These are phyloP conservation scores for Ilyonectria sp. DNA, from an alignment of 2,329 filamentous ascomycete species.

Conservation along the genomic window DNA sequence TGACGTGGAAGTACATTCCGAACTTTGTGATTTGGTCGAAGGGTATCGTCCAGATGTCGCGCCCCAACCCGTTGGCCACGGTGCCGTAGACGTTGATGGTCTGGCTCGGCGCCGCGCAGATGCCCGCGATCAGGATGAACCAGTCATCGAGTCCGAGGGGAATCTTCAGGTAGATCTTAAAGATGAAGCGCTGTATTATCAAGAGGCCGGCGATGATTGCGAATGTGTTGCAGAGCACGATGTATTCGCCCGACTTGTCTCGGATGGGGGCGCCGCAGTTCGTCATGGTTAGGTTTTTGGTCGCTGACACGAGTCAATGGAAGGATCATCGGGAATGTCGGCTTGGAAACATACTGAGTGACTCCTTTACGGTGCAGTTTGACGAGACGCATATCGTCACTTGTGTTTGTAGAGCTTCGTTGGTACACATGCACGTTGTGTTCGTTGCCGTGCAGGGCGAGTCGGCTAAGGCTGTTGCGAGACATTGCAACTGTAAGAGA, in stretches of 20 bases:
- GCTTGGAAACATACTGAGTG: constrained; percentile 47
- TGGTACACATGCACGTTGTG: constrained; percentile 52
- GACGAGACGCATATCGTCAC: constrained; percentile 48
- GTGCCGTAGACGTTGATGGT: constrained; percentile 52
- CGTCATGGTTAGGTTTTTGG: constrained; percentile 47
- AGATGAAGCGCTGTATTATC: constrained; percentile 58
- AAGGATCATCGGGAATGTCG: too few relatives aligned
- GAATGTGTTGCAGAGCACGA: constrained; percentile 53
- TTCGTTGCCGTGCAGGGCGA: constrained; percentile 49
- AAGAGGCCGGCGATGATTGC: constrained; percentile 57
- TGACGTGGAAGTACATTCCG: constrained; percentile 59
- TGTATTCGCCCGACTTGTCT: constrained; percentile 51
- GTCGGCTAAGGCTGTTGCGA: constrained; percentile 40
- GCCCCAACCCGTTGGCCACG: constrained; percentile 61
- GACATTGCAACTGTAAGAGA: constrained; percentile 45
- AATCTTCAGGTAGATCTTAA: constrained; percentile 52
- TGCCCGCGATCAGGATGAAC: constrained; percentile 50
- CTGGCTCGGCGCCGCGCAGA: constrained; percentile 49
- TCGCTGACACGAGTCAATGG: constrained; percentile 9
- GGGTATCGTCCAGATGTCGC: constrained; percentile 66
- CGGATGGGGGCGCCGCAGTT: constrained; percentile 48
- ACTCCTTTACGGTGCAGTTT: constrained; percentile 51
- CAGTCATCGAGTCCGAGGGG: constrained; percentile 58
- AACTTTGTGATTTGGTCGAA: constrained; percentile 60
- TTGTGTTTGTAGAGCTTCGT: constrained; percentile 43